Base-by-base conservation (phyloP, 2,329 filamentous ascomycete genomes). In the Colletotrichum sp. region DNA sequence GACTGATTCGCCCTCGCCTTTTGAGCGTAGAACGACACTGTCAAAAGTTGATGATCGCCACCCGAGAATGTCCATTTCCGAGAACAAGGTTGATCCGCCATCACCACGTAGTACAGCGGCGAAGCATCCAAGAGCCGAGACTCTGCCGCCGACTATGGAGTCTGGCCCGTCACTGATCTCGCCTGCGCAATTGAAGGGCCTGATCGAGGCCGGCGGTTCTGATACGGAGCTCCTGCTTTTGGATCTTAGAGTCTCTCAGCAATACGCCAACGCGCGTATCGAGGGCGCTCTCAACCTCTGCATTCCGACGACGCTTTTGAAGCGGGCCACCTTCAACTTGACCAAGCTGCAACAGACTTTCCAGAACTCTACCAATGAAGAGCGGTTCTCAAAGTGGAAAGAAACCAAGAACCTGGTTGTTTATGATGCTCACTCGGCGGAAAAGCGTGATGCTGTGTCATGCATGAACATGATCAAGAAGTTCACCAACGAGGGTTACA, bases 401-500 rank as follows among this genome's bases (percentile, higher is more conserved):
- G 89, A 91, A 9, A 93, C 93, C 79, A 92, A 92, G 76, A 91
- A 93, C 81, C 95, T 99, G 24, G 89, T 99, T 49, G 95, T 98
- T 1, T 99, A 99, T 81, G 97, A 99, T 83, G 90, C 92, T 18
- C 91, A 90, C 70, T 97, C 96, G 0, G 88, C 91, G 1, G 93
- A 96, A 72, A 90, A 94, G 81, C 95, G 96, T 78, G 97, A 99
- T 83, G 95, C 96, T 1, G 87, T 91, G 3, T 92, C 94, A 7
- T 94, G 96, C 30, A 88, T 95, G 79, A 98, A 98, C 83, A 98
- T 97, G 77, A 90, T 98, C 28, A 98, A 96, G 84, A 99, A 99
- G 82, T 99, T 99, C 80, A 92, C 92, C 1, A 93, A 90, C 69
- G 96, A 98, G 84, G 95, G 95, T 1, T 99, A 95, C 89, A 85